phyloP scores from a whole-genome alignment of 73 alveolate species.

The Tetrahymena elliotti region DNA sequence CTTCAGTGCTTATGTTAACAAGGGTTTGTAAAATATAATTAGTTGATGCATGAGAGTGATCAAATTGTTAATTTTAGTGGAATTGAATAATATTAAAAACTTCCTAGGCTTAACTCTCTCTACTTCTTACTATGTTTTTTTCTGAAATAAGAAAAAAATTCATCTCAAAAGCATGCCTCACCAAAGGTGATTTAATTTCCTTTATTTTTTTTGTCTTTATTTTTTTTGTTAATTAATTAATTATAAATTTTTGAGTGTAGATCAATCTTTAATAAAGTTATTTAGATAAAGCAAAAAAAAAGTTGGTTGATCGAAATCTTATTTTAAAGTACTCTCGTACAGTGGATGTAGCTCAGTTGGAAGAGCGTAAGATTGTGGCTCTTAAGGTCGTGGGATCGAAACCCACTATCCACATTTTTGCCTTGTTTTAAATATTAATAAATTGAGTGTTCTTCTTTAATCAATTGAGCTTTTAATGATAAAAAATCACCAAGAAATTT shows the following conservation, averaged over 20 bases:
- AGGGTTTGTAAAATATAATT: not conserved
- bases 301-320: not conserved
- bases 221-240: not conserved
- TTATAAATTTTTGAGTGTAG: not conserved
- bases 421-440: no score
- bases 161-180: not conserved
- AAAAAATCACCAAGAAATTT: no score
- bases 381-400: conserved; percentile 3
- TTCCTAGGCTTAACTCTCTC: not conserved
- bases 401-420: not conserved
- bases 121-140: not conserved
- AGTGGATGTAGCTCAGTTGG: not conserved
- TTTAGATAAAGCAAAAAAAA: not conserved
- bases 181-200: not conserved
- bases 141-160: not conserved
- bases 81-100: not conserved
- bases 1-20: not conserved
- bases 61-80: not conserved
- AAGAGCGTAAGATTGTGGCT: not conserved
- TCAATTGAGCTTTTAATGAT: no score
- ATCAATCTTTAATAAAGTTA: not conserved
- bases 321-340: not conserved
- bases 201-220: not conserved
- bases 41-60: not conserved
- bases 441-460: no score